Evolutionary conservation across 768 basidiomycete species (phyloP).

Genomic region (Agrocybe praecox): DNA sequence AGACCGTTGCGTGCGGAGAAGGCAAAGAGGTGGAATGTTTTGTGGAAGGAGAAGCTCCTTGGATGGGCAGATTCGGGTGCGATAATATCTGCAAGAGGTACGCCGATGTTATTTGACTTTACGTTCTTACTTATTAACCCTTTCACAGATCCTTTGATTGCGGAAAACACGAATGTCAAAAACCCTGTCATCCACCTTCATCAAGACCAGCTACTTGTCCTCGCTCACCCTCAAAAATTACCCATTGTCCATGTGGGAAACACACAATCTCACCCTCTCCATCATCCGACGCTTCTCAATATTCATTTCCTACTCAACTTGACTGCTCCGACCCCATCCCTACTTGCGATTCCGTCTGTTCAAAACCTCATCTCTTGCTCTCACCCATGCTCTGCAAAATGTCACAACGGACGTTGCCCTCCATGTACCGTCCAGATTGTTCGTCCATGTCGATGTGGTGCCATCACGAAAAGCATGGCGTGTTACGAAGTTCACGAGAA

Average conservation of each 20-base stretch:
- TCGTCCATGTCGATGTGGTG: conserved; percentile 87
- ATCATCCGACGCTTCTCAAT: conserved; percentile 23
- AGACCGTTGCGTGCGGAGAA: conserved; percentile 67
- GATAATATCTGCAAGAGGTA: conserved; percentile 60
- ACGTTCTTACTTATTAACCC: background rate
- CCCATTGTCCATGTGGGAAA: conserved; percentile 84
- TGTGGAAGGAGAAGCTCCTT: conserved; percentile 45
- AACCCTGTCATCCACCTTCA: conserved; percentile 79
- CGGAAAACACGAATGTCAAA: conserved; percentile 71
- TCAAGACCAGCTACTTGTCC: conserved; percentile 65
- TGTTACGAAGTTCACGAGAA: conserved; percentile 53
- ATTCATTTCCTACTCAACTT: conserved; percentile 43
- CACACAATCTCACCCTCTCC: conserved; percentile 46
- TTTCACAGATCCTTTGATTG: conserved; percentile 74
- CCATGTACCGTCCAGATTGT: conserved; percentile 74
- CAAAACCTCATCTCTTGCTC: conserved; percentile 66
- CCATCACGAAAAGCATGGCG: conserved; percentile 52
- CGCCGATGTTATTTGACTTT: conserved; percentile 9
- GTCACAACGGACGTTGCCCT: conserved; percentile 81
- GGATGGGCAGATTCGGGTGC: conserved; percentile 71
- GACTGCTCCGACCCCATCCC: conserved; percentile 80
- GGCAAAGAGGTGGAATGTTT: conserved; percentile 45
- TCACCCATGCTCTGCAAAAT: conserved; percentile 70
- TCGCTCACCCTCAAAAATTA: conserved; percentile 64
- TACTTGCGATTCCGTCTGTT: conserved; percentile 72